Conservation (phyloP, 2,329 filamentous ascomycete species). For the Fusarium udum region DNA sequence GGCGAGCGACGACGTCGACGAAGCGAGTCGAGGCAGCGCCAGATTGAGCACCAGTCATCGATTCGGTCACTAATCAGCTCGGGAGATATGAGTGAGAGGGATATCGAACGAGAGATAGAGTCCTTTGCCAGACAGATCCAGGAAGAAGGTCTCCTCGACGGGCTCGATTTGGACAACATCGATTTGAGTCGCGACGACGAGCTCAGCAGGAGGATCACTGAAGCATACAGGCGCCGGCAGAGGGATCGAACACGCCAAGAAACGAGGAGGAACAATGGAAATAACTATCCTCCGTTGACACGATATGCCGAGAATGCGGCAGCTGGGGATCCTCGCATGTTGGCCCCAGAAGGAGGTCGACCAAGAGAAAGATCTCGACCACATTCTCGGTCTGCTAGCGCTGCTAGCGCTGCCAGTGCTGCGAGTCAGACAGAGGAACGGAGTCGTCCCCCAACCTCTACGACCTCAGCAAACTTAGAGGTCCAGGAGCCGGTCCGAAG, state of each 20-base stretch:
- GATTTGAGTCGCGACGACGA: conserved; percentile 87
- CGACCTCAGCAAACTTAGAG: conserved; percentile 43
- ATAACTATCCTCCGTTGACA: conserved; percentile 48
- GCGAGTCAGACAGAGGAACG: conserved; percentile 57
- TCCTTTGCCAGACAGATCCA: conserved; percentile 90
- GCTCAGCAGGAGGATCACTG: conserved; percentile 88
- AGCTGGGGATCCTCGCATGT: conserved; percentile 42
- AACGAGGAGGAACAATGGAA: conserved; percentile 55
- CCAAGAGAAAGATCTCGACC: conserved; percentile 50
- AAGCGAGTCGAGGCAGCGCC: conserved; percentile 62
- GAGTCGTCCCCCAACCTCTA: conserved; percentile 58
- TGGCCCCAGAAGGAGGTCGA: conserved; percentile 42
- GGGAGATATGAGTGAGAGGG: conserved; percentile 77
- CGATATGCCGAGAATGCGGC: conserved; percentile 40
- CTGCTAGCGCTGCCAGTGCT: conserved; percentile 53
- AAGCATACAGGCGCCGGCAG: conserved; percentile 84
- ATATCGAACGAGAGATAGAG: conserved; percentile 88
- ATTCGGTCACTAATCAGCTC: conserved; percentile 84
- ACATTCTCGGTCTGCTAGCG: conserved; percentile 58
- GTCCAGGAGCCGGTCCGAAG: conserved; percentile 45
- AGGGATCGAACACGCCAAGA: conserved; percentile 66
- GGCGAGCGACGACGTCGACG: conserved; percentile 48
- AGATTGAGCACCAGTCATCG: conserved; percentile 89
- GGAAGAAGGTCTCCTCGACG: conserved; percentile 86
- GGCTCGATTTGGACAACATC: conserved; percentile 87